Evolutionary conservation across 257 asterid genomes (phyloP).

Genomic region (Euphrasia confusa): DNA sequence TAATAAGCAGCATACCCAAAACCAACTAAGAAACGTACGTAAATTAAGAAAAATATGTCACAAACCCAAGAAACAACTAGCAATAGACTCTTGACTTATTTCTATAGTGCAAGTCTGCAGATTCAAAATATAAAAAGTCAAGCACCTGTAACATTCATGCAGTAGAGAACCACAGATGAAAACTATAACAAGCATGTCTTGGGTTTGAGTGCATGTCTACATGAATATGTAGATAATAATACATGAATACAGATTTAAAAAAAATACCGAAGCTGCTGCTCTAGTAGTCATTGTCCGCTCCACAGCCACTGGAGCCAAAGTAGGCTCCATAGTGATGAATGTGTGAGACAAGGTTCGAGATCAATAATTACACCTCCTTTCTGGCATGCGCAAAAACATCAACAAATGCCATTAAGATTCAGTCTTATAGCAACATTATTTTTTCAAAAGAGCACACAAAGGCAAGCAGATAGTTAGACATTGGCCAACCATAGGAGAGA

Average conservation of each 20-base stretch:
- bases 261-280: conserved; percentile 93
- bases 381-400: conserved; percentile 35
- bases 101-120: conserved; percentile 1
- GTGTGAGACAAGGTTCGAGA: conserved; percentile 89
- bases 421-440: not conserved
- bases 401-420: conserved; percentile 11
- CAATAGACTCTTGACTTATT: not conserved
- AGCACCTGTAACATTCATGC: conserved; percentile 6
- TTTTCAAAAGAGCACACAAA: conserved; percentile 20
- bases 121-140: not conserved
- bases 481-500: conserved; percentile 9
- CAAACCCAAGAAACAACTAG: not conserved
- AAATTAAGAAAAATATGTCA: conserved; percentile 6
- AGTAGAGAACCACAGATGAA: conserved; percentile 4
- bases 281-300: conserved; percentile 98
- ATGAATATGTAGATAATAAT: too few relatives aligned
- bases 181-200: conserved; percentile 10
- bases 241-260: conserved; percentile 21
- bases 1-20: conserved; percentile 8
- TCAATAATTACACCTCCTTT: conserved; percentile 86
- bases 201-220: not conserved
- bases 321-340: conserved; percentile 96
- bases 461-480: conserved; percentile 6
- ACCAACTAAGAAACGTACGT: not conserved
- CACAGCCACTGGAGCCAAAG: conserved; percentile 92